Evolutionary conservation across 2,329 filamentous ascomycete genomes (phyloP).

Genomic region (Aulographum hederae): DNA sequence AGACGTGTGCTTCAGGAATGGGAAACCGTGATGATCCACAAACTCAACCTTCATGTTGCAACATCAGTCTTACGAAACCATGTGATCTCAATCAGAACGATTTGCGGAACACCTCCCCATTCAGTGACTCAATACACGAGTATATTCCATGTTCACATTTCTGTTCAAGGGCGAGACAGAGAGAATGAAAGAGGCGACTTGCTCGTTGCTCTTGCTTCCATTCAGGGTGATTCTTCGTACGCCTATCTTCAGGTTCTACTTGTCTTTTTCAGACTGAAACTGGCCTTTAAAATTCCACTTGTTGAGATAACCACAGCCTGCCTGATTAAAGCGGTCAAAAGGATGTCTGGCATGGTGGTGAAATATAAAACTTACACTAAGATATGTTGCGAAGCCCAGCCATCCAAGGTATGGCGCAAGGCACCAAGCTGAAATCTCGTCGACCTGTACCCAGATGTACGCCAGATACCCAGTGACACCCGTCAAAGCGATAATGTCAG

Average conservation of each 20-base stretch:
- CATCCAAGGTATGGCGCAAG: constrained; percentile 72
- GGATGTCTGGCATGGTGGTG: neutral
- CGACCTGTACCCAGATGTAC: constrained; percentile 58
- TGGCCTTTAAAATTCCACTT: constrained; percentile 16
- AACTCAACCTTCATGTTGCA: no score
- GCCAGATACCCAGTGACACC: constrained; percentile 58
- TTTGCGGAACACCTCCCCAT: no score
- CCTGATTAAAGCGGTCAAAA: constrained; percentile 10
- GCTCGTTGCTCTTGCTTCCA: no score
- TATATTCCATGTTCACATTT: no score
- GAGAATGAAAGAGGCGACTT: no score
- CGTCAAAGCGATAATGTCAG: constrained; percentile 55
- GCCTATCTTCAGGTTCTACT: neutral
- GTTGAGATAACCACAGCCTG: constrained; percentile 19
- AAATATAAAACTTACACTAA: constrained; percentile 36
- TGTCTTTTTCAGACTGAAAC: neutral
- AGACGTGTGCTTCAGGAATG: no score
- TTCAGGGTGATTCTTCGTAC: no score
- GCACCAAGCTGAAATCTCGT: constrained; percentile 52
- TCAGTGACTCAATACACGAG: no score
- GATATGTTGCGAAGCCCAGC: constrained; percentile 75
- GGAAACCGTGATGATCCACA: no score
- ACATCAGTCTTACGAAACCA: no score
- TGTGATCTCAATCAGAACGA: no score
- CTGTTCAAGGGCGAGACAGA: no score